Percentiles rank a stretch among this genome's conserved stretches.
Conservation (phyloP, 306 rosid species). For the Canavalia gladiata region DNA sequence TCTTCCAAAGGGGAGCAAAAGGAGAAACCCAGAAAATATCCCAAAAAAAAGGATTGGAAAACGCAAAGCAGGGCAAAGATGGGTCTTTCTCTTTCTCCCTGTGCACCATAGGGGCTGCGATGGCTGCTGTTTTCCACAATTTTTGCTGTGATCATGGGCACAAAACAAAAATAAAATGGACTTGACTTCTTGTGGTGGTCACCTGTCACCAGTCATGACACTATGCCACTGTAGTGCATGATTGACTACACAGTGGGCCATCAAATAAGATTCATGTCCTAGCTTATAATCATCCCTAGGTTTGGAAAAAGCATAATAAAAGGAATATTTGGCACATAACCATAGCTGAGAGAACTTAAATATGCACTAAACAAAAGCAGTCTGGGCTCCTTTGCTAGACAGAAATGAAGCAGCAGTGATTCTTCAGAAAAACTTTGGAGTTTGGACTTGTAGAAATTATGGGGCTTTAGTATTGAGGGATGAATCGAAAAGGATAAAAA, state of each 20-base stretch:
- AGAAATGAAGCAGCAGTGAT: not conserved
- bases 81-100: not conserved
- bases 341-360: not conserved
- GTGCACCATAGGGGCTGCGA: not conserved
- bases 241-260: not conserved
- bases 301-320: not conserved
- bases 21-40: not conserved
- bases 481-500: too few relatives aligned
- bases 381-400: not conserved
- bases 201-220: not conserved
- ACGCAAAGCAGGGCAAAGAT: not conserved
- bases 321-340: not conserved
- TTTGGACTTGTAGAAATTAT: not conserved
- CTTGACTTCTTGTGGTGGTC: not conserved
- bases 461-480: too few relatives aligned
- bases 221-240: not conserved
- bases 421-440: not conserved
- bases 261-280: not conserved
- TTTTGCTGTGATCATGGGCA: not conserved
- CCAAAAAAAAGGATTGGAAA: not conserved
- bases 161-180: not conserved
- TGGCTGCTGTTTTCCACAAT: not conserved
- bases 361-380: conserved; percentile 38
- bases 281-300: not conserved
- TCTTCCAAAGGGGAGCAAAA: not conserved